Conservation (phyloP, 257 asterid species). For the Leptodermis oblonga region DNA sequence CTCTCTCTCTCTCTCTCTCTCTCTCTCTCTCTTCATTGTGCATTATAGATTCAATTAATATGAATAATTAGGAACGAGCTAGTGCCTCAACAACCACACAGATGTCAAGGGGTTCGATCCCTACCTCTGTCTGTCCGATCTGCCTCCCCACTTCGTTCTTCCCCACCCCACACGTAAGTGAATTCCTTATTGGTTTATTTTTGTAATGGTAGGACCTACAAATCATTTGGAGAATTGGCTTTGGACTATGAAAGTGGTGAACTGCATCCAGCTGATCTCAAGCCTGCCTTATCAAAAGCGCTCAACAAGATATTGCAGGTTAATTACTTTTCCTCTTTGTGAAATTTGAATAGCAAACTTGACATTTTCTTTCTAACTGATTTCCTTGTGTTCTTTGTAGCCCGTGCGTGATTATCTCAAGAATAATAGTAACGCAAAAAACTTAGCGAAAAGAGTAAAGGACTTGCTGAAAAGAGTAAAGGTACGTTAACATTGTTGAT, state of each 20-base stretch:
- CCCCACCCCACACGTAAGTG: no score
- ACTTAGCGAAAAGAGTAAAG: slow-evolving; percentile 66
- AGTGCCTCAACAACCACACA: no score
- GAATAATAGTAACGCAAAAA: slow-evolving; percentile 58
- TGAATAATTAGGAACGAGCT: no score
- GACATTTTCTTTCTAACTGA: slow-evolving; percentile 1
- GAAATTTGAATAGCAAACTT: background rate
- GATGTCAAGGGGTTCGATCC: no score
- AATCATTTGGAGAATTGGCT: slow-evolving; percentile 52
- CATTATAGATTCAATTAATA: no score
- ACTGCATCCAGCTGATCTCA: slow-evolving; percentile 88
- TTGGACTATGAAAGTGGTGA: slow-evolving; percentile 71
- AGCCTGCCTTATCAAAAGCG: slow-evolving; percentile 77
- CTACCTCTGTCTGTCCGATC: no score
- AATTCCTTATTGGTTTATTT: background rate
- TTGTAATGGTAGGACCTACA: slow-evolving; percentile 50
- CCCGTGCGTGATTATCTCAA: slow-evolving; percentile 82
- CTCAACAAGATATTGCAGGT: slow-evolving; percentile 76
- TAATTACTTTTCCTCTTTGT: background rate
- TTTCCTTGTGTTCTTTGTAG: slow-evolving; percentile 33
- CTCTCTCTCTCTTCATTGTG: no score
- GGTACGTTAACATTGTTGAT: no score
- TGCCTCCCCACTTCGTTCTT: no score
- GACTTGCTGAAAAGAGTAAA: no score
- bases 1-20: no score